Conservation (phyloP, 208 protist species). For the Crithidia thermophila region DNA sequence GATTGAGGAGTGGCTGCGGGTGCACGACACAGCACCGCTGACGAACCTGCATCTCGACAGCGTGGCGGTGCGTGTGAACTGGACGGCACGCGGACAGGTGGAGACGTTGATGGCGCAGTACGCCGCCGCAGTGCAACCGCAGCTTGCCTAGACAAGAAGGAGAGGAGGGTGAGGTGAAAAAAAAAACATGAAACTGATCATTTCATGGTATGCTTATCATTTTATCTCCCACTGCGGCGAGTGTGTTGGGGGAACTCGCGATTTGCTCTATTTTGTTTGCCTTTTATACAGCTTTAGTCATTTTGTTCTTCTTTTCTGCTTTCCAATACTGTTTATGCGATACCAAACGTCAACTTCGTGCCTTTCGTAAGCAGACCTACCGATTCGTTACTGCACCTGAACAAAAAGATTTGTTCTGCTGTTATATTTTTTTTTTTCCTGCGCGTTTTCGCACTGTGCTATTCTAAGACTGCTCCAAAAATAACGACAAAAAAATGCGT, state of each 20-base stretch:
- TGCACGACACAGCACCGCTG: constrained; percentile 53
- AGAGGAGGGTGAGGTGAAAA: constrained; percentile 7
- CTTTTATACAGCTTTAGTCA: constrained; percentile 9
- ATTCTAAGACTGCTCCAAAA: too few species aligned
- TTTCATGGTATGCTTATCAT: background rate
- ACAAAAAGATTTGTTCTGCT: too few species aligned
- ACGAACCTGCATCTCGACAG: constrained; percentile 57
- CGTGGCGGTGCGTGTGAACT: constrained; percentile 35
- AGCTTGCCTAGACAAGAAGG: too few species aligned
- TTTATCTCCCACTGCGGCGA: background rate
- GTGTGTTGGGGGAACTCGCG: background rate
- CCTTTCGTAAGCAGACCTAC: background rate
- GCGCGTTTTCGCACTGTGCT: too few species aligned
- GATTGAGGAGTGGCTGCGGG: constrained; percentile 73
- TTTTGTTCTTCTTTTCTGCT: constrained; percentile 1
- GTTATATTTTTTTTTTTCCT: too few species aligned
- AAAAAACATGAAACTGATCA: background rate
- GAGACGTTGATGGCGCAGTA: constrained; percentile 33
- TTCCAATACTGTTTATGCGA: background rate
- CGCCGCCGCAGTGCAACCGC: background rate
- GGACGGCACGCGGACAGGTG: constrained; percentile 29
- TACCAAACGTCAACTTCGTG: background rate
- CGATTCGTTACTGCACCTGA: too few species aligned
- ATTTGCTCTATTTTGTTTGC: background rate
- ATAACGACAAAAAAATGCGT: too few species aligned